A percentile compares a stretch with the other conserved stretches of the same genome.
Evolutionary conservation across 495 filamentous ascomycete species (phyloP).

Genomic region (Elasticomyces elasticus): DNA sequence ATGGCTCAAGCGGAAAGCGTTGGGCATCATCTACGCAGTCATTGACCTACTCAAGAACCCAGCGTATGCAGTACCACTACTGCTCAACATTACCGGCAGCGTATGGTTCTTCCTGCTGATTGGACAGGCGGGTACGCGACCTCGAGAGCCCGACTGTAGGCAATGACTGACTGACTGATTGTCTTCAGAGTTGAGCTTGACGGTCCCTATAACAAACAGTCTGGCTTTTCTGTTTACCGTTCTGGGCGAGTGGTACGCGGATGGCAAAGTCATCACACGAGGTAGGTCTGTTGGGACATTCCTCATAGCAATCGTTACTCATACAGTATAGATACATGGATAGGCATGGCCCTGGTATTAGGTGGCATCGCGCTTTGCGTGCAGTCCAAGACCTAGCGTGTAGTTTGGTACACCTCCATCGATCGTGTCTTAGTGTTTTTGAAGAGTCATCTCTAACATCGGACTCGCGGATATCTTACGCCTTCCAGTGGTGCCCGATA

Average conservation of each 20-base stretch:
- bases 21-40: slow-evolving; percentile 57
- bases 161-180: background rate
- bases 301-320: background rate
- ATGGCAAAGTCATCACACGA: slow-evolving; percentile 74
- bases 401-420: background rate
- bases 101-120: slow-evolving; percentile 97
- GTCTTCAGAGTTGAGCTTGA: slow-evolving; percentile 68
- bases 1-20: slow-evolving; percentile 46
- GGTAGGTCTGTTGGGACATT: slow-evolving; percentile 37
- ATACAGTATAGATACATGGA: slow-evolving; percentile 61
- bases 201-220: slow-evolving; percentile 90
- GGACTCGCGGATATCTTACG: background rate
- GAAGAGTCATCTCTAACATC: background rate
- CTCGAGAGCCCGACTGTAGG: background rate
- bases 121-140: slow-evolving; percentile 70
- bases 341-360: slow-evolving; percentile 73
- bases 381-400: slow-evolving; percentile 33
- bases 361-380: slow-evolving; percentile 84
- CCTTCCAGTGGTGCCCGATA: background rate
- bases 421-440: too few relatives aligned
- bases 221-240: slow-evolving; percentile 93
- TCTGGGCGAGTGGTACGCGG: slow-evolving; percentile 88
- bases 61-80: slow-evolving; percentile 71
- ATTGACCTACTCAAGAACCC: slow-evolving; percentile 70
- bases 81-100: slow-evolving; percentile 87